Evolutionary conservation across 441 rosid genomes (phyloP), one percentile per base, ranked within the genome.

Genomic region (Omphalea diandra): DNA sequence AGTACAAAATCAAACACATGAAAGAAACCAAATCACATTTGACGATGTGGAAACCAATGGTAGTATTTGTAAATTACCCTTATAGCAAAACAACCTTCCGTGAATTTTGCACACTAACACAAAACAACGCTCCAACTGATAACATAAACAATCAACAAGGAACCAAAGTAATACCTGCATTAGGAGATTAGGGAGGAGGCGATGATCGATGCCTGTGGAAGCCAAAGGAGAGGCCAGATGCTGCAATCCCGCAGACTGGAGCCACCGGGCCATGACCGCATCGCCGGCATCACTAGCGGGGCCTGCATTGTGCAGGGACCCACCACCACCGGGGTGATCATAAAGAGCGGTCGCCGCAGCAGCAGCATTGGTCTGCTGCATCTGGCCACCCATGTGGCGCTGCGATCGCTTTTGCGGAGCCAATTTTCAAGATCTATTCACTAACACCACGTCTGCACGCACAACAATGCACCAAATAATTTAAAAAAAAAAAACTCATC

Each of bases 381-480:
- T 84, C 86, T 91, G 97, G 94, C 98, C 97, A 70, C 99, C 96
- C 88, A 81, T 83, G 97, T 77, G 99, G 97, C 99, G 98, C 93
- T 93, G 98, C 73, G 97, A 91, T 80, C 99, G 94, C 86, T 90
- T 93, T 84, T 93, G 98, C 56, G 99, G 98, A 86, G 99, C 99
- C 99, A 96, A 96, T 86, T 96, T 90, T 78, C 78, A 82, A 83
- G 90, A 93, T 96, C 89, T 86, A 81, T 70, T 82, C 67, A 83
- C n/a, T n/a, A n/a, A n/a, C n/a, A n/a, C 67, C 85, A 75, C 80
- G 77, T 67, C 85, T 83, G 72, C 86, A 68, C 71, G 49, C 68
- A 29, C 29, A 52, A 50, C 22, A 38, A n/a, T n/a, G n/a, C 22
- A 17, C 8, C 6, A 26, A 7, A 26, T n/a, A 8, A 33, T 11